These are phyloP conservation scores for Pyrus betulifolia DNA, from an alignment of 306 rosid species.

Conservation along the genomic window DNA sequence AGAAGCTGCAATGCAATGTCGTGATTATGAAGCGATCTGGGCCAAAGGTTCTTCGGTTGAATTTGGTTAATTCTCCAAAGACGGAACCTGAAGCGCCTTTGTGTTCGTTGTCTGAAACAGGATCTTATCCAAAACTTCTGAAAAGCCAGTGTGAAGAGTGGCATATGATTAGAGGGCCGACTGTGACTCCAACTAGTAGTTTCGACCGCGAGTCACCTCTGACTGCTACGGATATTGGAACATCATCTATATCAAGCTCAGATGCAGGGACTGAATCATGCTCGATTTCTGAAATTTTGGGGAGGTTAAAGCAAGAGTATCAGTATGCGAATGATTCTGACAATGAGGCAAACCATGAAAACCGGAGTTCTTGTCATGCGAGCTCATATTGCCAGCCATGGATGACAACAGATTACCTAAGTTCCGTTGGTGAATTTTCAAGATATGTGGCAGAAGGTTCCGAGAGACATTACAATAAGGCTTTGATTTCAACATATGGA, in stretches of 20 bases:
- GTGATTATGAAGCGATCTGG: conserved; percentile 58
- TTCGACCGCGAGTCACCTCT: conserved; percentile 67
- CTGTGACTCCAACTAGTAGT: conserved; percentile 75
- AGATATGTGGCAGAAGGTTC: conserved; percentile 28
- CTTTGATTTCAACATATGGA: conserved; percentile 42
- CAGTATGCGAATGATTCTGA: conserved; percentile 47
- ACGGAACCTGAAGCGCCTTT: conserved; percentile 26
- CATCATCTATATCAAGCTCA: conserved; percentile 87
- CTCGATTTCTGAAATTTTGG: conserved; percentile 37
- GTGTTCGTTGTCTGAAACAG: conserved; percentile 25
- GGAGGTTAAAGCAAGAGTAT: conserved; percentile 37
- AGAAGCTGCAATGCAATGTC: conserved; percentile 80
- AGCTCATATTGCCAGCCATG: conserved; percentile 66
- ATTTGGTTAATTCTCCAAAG: conserved; percentile 44
- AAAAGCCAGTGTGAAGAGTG: conserved; percentile 33
- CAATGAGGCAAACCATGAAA: conserved; percentile 59
- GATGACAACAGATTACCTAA: conserved; percentile 42
- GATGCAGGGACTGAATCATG: conserved; percentile 64
- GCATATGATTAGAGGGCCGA: conserved; percentile 45
- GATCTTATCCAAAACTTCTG: conserved; percentile 26
- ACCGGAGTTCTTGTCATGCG: conserved; percentile 41
- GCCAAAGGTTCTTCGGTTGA: conserved; percentile 74
- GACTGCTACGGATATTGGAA: conserved; percentile 75
- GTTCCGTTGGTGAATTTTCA: conserved; percentile 39
- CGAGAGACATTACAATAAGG: conserved; percentile 29